Conservation (phyloP, 2,329 filamentous ascomycete species). For the Paraphaeosphaeria minitans region DNA sequence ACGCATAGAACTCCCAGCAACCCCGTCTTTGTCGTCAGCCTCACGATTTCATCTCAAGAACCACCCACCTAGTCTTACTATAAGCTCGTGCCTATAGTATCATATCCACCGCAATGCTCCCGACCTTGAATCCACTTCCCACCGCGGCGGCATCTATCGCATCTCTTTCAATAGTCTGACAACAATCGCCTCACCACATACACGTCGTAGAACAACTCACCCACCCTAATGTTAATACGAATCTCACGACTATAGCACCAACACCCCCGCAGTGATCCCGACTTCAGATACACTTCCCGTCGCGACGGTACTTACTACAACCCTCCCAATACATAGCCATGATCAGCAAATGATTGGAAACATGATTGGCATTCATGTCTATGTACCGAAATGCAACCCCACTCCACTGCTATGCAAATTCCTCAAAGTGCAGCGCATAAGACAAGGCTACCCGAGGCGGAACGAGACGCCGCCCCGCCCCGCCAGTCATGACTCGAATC, state of each 20-base stretch:
- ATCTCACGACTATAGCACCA: too few species aligned
- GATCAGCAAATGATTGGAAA: background rate
- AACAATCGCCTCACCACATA: too few species aligned
- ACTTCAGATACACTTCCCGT: background rate
- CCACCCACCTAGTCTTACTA: too few species aligned
- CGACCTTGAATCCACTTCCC: too few species aligned
- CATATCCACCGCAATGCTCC: too few species aligned
- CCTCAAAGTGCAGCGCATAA: background rate
- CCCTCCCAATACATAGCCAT: background rate
- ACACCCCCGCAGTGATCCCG: too few species aligned
- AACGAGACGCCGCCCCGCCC: background rate
- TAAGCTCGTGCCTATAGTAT: too few species aligned
- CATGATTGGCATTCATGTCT: background rate
- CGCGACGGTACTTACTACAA: background rate
- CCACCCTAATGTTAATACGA: too few species aligned
- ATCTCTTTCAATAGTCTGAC: too few species aligned
- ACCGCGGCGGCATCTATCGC: too few species aligned
- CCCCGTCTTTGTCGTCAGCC: background rate
- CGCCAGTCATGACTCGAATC: background rate
- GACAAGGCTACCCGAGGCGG: background rate
- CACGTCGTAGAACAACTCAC: too few species aligned
- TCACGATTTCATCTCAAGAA: background rate
- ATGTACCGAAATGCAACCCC: background rate
- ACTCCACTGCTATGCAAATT: background rate
- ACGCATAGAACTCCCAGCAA: background rate